Base-by-base conservation (phyloP, 495 filamentous ascomycete species). In the Penicillium arizonense region DNA sequence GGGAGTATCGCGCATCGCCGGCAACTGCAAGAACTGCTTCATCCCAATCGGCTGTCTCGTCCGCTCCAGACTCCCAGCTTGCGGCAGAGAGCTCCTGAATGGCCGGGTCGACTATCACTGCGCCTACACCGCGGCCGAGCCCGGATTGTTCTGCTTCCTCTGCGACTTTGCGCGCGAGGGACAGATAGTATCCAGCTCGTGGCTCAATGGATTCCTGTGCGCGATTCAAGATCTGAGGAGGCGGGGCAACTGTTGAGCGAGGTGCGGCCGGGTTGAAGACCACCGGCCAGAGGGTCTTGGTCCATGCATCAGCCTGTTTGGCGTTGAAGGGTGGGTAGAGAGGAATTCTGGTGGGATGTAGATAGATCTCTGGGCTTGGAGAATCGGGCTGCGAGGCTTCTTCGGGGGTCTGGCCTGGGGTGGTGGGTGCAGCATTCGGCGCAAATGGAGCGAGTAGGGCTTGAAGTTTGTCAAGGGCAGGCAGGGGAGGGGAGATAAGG, bases 251-350 rank as follows among this genome's bases (percentile, higher is more conserved):
- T 32, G 61, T 69, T 14, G 65, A 62, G 8, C 71, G 64, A 10
- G 73, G 62, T 78, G 43, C 90, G 82, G 63, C 90, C 79, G 30
- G 91, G 83, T 91, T 91, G 74, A 95, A 97, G 7, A 90, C 77
- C 5, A 88, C 84, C 0, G 94, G 95, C 94, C 94, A 98, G 64
- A 90, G 87, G 24, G 80, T 77, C 23, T 80, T 73, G 28, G 82
- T 85, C 90, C 90, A 96, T 66, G 77, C 67, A 8, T 83, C 77
- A 5, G 94, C 91, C 72, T 96, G 89, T 10, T 82, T 66, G 18
- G 79, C 67, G 16, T 86, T 92, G 20, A 87, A 85, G 0, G 94
- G 91, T 23, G 90, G 80, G 11, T 88, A 72, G 36, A 85, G 75
- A 14, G 94, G 94, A 16, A 97, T 83, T 3, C 77, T 72, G 16